Conservation (phyloP, 352 stramenopile genomes). For the Globisporangium nunn region DNA sequence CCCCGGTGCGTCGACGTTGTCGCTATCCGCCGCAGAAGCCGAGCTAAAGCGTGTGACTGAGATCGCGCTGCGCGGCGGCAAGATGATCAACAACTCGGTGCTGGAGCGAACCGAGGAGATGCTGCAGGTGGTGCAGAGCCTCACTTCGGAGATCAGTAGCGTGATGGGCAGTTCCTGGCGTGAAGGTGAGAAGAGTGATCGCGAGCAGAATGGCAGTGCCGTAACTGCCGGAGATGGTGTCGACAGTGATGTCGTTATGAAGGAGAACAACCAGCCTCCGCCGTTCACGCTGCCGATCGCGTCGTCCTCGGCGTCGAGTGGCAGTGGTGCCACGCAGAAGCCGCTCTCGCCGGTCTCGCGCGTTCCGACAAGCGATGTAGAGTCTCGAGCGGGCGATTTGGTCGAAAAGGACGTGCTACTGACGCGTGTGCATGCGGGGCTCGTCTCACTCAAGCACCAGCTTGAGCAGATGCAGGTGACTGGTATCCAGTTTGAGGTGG, state of each 20-base stretch:
- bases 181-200: not conserved
- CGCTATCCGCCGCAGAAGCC: slow-evolving; percentile 17
- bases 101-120: slow-evolving; percentile 77
- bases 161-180: slow-evolving; percentile 29
- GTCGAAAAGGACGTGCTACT: slow-evolving; percentile 36
- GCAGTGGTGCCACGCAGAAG: slow-evolving; percentile 10
- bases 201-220: not conserved
- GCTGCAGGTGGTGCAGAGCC: slow-evolving; percentile 45
- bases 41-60: slow-evolving; percentile 67
- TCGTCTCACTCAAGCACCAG: slow-evolving; percentile 64
- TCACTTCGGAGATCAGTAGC: slow-evolving; percentile 39
- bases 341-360: slow-evolving; percentile 20
- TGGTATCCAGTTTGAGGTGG: slow-evolving; percentile 77
- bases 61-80: slow-evolving; percentile 55
- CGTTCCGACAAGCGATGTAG: slow-evolving; percentile 24
- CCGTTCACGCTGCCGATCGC: slow-evolving; percentile 36
- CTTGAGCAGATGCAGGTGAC: slow-evolving; percentile 74
- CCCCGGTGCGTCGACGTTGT: not conserved
- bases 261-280: slow-evolving; percentile 15
- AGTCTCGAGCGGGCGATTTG: slow-evolving; percentile 19
- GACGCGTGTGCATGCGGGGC: slow-evolving; percentile 41
- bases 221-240: not conserved
- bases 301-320: slow-evolving; percentile 7
- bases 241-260: not conserved
- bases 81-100: slow-evolving; percentile 69